Percentiles rank a stretch among this genome's conserved stretches.
phyloP scores from a whole-genome alignment of 2,329 filamentous ascomycete species.

The Monosporascus sp. region DNA sequence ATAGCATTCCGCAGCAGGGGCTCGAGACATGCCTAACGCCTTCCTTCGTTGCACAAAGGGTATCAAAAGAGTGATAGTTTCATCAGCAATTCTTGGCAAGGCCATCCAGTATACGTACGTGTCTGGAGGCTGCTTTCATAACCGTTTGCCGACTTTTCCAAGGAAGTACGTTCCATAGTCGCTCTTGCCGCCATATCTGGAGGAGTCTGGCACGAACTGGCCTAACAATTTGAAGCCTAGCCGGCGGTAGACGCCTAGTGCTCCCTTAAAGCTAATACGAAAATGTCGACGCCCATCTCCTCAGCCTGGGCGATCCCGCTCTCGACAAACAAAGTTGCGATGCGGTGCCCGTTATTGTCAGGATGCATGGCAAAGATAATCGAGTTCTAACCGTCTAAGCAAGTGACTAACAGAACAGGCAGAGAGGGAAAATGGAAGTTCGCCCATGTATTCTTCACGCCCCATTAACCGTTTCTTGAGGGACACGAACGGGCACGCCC shows the following conservation, averaged over 20 bases:
- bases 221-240: constrained; percentile 16
- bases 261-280: constrained; percentile 14
- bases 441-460: constrained; percentile 12
- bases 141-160: constrained; percentile 7
- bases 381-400: constrained; percentile 12
- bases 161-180: constrained; percentile 16
- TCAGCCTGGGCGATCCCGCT: constrained; percentile 15
- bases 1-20: too few species aligned
- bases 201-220: constrained; percentile 16
- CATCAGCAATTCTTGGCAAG: too few species aligned
- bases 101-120: not conserved
- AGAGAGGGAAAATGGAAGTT: not conserved
- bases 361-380: constrained; percentile 22
- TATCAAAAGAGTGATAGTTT: too few species aligned
- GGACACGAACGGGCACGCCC: constrained; percentile 6
- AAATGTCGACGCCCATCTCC: constrained; percentile 17
- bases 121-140: not conserved
- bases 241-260: constrained; percentile 14
- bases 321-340: constrained; percentile 15
- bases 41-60: too few species aligned
- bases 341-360: constrained; percentile 13
- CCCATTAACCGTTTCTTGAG: constrained; percentile 6
- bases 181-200: constrained; percentile 14
- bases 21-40: too few species aligned
- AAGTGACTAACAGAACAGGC: not conserved